Conservation (phyloP, 2,329 filamentous ascomycete genomes). For the Pseudogymnoascus pannorum region DNA sequence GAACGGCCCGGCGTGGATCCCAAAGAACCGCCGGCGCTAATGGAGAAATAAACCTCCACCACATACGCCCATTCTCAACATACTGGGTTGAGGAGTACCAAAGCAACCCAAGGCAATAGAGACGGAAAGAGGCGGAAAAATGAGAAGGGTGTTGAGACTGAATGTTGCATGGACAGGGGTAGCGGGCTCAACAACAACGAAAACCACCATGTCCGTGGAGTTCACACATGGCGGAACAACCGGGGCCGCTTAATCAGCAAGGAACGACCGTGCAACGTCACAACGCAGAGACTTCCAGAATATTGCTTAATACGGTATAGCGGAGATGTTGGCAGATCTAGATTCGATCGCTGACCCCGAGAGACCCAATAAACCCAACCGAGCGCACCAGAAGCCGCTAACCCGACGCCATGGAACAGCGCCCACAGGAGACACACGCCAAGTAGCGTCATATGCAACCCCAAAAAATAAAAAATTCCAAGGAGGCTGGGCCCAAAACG, state of each 20-base stretch:
- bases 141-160: not conserved
- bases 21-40: not conserved
- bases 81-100: not conserved
- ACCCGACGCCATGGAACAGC: not conserved
- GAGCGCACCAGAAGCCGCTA: not conserved
- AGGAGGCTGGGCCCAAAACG: not conserved
- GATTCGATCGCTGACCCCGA: constrained; percentile 7
- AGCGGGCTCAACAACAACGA: not conserved
- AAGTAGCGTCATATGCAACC: not conserved
- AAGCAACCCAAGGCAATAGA: not conserved
- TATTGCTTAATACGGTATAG: not conserved
- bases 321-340: not conserved
- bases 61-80: not conserved
- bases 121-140: constrained; percentile 6
- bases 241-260: not conserved
- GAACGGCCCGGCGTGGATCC: not conserved
- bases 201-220: not conserved
- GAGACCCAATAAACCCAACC: constrained; percentile 4
- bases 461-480: no score
- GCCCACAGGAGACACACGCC: not conserved
- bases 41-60: not conserved
- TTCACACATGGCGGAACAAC: not conserved
- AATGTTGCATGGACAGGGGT: not conserved
- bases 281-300: constrained; percentile 5
- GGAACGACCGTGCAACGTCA: not conserved